Evolutionary conservation across 129 eudicot genomes (phyloP), one percentile per base, ranked within the genome.

Genomic region (Pulicaria dysenterica): DNA sequence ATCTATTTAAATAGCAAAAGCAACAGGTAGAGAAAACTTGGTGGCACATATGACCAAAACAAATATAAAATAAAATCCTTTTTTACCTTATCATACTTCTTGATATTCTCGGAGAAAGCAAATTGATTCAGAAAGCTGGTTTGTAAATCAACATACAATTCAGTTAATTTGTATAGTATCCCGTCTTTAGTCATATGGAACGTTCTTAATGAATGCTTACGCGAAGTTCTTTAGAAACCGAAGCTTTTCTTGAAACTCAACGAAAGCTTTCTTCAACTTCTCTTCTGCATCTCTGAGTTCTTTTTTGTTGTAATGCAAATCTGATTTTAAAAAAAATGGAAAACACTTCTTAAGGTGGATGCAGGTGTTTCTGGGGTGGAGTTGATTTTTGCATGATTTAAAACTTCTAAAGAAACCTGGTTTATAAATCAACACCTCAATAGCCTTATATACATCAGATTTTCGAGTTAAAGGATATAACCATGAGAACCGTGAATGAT

Each of bases 171-270:
- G n/a, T n/a, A n/a, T n/a, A n/a, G 4, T 3, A 4, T 36, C 2
- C 5, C 44, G 45, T 24, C n/a, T 42, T n/a, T 37, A 13, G 11
- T 55, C 42, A 66, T 36, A 5, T 36, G 2, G 16, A 38, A 46
- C 15, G n/a, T 49, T n/a, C 7, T 48, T 41, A 45, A 1, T 40
- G 19, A 17, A n/a, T 55, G 13, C 81, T 69, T 84, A 83, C 95
- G 87, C 64, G 64, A 78, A 88, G 82, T 77, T 88, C 74, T 83
- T 88, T 13, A 88, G 68, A 78, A 78, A 67, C 65, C 91, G 81
- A 79, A 88, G 91, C 80, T 85, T 81, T 44, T 81, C 79, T 60
- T 83, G 76, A 58, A 83, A 85, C 70, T 88, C 88, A 11, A 78
- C 34, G 41, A 83, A 88, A 47, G 86, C 95, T 64, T 50, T 72